These are phyloP conservation scores for Purshia tridentata DNA, from an alignment of 306 rosid genomes.

Conservation along the genomic window DNA sequence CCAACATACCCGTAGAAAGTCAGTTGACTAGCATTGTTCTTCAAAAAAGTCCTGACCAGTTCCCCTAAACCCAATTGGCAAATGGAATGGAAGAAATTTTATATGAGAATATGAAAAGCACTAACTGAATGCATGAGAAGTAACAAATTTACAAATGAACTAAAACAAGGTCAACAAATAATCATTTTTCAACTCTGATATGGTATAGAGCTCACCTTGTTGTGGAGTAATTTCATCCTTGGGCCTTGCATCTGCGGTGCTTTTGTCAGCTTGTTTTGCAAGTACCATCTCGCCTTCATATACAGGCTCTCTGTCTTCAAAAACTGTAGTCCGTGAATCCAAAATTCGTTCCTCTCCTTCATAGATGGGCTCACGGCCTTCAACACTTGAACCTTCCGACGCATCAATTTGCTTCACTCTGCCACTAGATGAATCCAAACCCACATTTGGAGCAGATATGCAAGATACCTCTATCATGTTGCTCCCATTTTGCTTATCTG, in stretches of 20 bases:
- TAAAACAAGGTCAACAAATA: not conserved
- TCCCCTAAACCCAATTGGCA: constrained; percentile 64
- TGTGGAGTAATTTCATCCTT: constrained; percentile 71
- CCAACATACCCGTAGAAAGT: constrained; percentile 74
- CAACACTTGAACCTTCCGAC: constrained; percentile 53
- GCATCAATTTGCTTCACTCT: constrained; percentile 45
- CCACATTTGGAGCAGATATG: constrained; percentile 42
- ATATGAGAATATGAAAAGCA: constrained; percentile 11
- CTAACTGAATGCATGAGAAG: not conserved
- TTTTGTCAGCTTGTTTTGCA: constrained; percentile 79
- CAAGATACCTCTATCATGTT: constrained; percentile 35
- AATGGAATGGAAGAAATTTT: constrained; percentile 20
- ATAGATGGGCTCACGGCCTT: constrained; percentile 84
- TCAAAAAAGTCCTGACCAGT: constrained; percentile 72
- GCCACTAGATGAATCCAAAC: constrained; percentile 50
- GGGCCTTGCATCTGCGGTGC: constrained; percentile 43
- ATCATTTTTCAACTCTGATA: not conserved
- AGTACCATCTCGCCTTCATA: constrained; percentile 94
- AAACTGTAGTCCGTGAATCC: constrained; percentile 44
- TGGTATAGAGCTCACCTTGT: constrained; percentile 49
- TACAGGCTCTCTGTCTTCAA: constrained; percentile 74
- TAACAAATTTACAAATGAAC: not conserved
- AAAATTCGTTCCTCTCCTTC: constrained; percentile 95
- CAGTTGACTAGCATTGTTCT: constrained; percentile 90
- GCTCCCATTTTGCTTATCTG: constrained; percentile 38